Evolutionary conservation across 2,329 filamentous ascomycete genomes (phyloP).

Genomic region (Colletotrichum lentis): DNA sequence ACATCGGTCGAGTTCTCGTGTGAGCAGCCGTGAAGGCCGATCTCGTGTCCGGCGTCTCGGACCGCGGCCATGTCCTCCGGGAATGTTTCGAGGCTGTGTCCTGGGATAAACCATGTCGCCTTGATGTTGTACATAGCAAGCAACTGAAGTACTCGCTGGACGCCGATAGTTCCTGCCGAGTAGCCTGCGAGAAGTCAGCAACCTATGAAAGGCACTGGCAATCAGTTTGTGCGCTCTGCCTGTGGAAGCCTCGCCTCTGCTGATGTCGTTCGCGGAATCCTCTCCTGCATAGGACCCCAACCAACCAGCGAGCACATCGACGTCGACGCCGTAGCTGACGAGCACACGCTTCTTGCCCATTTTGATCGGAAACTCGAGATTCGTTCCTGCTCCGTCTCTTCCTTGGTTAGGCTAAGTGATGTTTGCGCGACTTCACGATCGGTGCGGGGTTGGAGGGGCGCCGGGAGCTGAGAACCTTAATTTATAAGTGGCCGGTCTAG

Average conservation of each 20-base stretch:
- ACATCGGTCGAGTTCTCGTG: slow-evolving; percentile 78
- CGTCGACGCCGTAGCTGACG: slow-evolving; percentile 72
- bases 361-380: not conserved
- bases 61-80: slow-evolving; percentile 56
- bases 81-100: slow-evolving; percentile 59
- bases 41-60: slow-evolving; percentile 58
- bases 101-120: slow-evolving; percentile 63
- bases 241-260: slow-evolving; percentile 59
- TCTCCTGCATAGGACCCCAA: slow-evolving; percentile 78
- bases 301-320: slow-evolving; percentile 81
- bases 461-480: not conserved
- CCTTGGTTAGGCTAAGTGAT: not conserved
- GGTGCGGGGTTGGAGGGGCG: not conserved
- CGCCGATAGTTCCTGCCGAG: slow-evolving; percentile 74
- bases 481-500: not conserved
- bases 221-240: too few species aligned
- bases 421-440: not conserved
- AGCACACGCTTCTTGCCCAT: slow-evolving; percentile 52
- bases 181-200: slow-evolving; percentile 53
- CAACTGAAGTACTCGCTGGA: slow-evolving; percentile 71
- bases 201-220: too few species aligned
- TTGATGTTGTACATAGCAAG: slow-evolving; percentile 78
- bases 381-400: not conserved
- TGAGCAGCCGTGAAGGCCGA: slow-evolving; percentile 73
- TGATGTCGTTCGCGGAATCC: slow-evolving; percentile 76